phyloP scores from a whole-genome alignment of 495 filamentous ascomycete species.

The Aspergillus coremiiformis region DNA sequence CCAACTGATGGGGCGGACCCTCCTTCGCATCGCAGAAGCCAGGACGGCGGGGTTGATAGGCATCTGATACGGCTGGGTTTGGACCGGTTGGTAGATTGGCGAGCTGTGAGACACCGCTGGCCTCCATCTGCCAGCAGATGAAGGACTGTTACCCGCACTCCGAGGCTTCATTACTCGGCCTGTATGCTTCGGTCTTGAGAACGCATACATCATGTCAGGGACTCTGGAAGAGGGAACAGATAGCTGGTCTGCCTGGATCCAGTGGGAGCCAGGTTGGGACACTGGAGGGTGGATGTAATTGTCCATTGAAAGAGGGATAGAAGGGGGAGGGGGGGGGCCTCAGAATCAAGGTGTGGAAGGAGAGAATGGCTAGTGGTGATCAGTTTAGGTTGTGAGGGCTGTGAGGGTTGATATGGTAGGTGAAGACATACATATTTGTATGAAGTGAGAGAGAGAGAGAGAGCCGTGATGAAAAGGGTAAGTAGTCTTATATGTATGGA shows the following conservation, averaged over 20 bases:
- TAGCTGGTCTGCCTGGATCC: constrained; percentile 18
- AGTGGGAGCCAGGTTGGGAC: constrained; percentile 27
- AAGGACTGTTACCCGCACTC: constrained; percentile 66
- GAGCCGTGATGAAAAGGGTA: constrained; percentile 3
- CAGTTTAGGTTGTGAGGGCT: background rate
- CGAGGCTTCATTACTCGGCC: constrained; percentile 56
- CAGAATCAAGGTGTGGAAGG: constrained; percentile 4
- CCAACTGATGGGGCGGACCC: constrained; percentile 60
- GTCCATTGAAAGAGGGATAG: constrained; percentile 25
- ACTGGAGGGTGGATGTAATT: constrained; percentile 25
- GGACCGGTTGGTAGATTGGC: constrained; percentile 18
- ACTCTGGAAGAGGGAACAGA: constrained; percentile 20
- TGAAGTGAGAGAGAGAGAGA: background rate
- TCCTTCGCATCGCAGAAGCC: constrained; percentile 27
- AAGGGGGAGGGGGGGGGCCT: too few species aligned
- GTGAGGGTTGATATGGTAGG: background rate
- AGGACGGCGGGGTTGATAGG: constrained; percentile 31
- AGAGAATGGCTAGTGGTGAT: background rate
- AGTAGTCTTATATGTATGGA: constrained; percentile 13
- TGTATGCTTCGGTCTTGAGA: constrained; percentile 31
- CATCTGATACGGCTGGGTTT: constrained; percentile 18
- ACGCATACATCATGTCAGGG: constrained; percentile 28
- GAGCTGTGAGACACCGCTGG: constrained; percentile 47
- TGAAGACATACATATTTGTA: constrained; percentile 4
- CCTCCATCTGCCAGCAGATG: constrained; percentile 46